Evolutionary conservation across 1,284 basidiomycete species (phyloP), one percentile per base, ranked within the genome.

Genomic region (Boletus mariae): DNA sequence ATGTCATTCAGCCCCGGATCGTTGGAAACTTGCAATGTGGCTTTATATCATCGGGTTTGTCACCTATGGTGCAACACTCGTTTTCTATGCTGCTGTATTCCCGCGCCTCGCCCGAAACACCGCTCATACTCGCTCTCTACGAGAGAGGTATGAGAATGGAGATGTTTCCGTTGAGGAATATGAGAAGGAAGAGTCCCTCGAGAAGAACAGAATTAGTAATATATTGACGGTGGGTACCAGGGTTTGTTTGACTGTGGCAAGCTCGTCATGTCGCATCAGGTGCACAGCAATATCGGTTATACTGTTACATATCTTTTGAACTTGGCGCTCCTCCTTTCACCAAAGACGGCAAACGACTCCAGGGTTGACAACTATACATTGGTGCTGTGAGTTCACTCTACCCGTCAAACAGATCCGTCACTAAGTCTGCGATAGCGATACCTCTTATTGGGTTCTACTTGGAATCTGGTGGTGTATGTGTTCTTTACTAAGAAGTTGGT

Each of bases 181-280:
- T 61, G 89, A 90, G 62, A 62, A 64, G 5, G 87, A 91, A 61
- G 90, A 92, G 63, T 87, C 84, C 51, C 64, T 94, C 47, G 85
- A 92, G 71, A 89, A 91, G 75, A 94, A 92, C 63, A 75, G 87
- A 51, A 88, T 94, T 56, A 87, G 87, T 62, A 94, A 94, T 61
- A 89, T 91, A 58, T 86, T 85, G 59, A 92, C 90, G 12, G 87
- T 93, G 52, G 57, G 80, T 63, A 4, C 5, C 11, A 5, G n/a
- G 10, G 23, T 37, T 17, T 37, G 5, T 41, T 5, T 17, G 38
- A 12, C 20, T 17, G 31, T 47, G 5, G n/a, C 10, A 32, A 11
- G 10, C 1, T 31, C 20, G 20, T 20, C 20, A 20, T 20, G 20
- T 20, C 20, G 20, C 20, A 20, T 20, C 20, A 90, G 87, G 81